A percentile compares a stretch with the other conserved stretches of the same genome.
phyloP scores from a whole-genome alignment of 1,139 yeast species.

The Pichia kudriavzevii region DNA sequence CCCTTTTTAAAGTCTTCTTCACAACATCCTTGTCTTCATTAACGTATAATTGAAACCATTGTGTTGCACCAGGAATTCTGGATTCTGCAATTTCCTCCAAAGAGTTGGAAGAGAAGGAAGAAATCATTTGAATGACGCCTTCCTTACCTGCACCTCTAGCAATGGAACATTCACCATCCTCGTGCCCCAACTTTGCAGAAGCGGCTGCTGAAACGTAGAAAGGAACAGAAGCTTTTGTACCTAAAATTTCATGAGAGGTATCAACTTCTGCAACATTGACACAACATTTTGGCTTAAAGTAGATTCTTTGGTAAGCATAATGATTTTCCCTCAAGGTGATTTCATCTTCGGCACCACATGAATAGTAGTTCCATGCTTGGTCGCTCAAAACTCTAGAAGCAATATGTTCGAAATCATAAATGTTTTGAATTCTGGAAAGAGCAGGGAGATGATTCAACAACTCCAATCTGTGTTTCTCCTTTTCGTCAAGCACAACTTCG shows the following conservation, averaged over 20 bases:
- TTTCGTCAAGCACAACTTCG: constrained; percentile 28
- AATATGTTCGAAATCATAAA: constrained; percentile 31
- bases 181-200: constrained; percentile 67
- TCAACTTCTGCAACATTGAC: constrained; percentile 32
- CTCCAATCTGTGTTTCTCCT: constrained; percentile 27
- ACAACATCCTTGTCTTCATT: constrained; percentile 63
- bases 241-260: constrained; percentile 36
- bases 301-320: constrained; percentile 30
- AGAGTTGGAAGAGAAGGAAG: constrained; percentile 47
- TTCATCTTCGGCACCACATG: constrained; percentile 32
- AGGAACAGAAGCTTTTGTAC: constrained; percentile 45
- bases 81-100: constrained; percentile 53
- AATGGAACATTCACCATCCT: constrained; percentile 67
- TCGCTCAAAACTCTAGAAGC: constrained; percentile 29
- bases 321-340: constrained; percentile 31
- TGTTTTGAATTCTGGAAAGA: constrained; percentile 27
- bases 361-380: constrained; percentile 30
- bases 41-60: constrained; percentile 89
- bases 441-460: constrained; percentile 22
- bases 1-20: constrained; percentile 43
- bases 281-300: constrained; percentile 31
- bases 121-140: constrained; percentile 45
- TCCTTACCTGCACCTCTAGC: constrained; percentile 62
- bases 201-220: constrained; percentile 76
- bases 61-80: constrained; percentile 48